Base-by-base conservation (phyloP, 2,329 filamentous ascomycete genomes). In the Alternaria sp. region DNA sequence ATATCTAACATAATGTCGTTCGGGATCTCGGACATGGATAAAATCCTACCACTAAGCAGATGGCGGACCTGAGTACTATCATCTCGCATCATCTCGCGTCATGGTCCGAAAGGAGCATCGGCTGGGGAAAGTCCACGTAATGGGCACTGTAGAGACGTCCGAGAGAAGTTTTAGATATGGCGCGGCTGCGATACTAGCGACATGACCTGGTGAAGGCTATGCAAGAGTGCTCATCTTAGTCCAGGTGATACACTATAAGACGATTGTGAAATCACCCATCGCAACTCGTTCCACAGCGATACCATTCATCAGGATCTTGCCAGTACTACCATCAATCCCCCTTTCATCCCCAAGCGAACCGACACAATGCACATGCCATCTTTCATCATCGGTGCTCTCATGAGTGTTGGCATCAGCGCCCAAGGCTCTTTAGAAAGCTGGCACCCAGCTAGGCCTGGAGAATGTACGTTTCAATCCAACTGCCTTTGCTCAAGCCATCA, bases 371-470 rank as follows among this genome's bases (percentile, higher is more conserved):
- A 22, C 20, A 12, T 56, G 3, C 5, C 44, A 27, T 56, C 45
- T n/a, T 8, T 56, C 2, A 18, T 54, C 3, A n/a, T 41, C 6
- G 20, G 43, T 11, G 30, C 38, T 11, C 22, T 59, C 3, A 20
- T 32, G 38, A 34, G 44, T 30, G 52, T 60, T 12, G 45, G 52
- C 27, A 52, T 40, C 18, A 56, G 38, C 7, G 52, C 57, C 2
- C 45, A 50, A 2, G 57, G 57, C 38, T 56, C 57, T 32, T 11
- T 60, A 5, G 18, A 30, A 7, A 49, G 38, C 10, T 60, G 57
- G 57, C 52, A 50, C 18, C 57, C 57, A 16, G 44, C 57, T 11
- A 18, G 22, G 8, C 25, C 30, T 1, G 38, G 45, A 22, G 57
- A 60, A 18, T 50, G 56, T 58, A 48, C n/a, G 27, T 46, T 30